Evolutionary conservation across 306 rosid genomes (phyloP), one percentile per base, ranked within the genome.

Genomic region (Sphenostylis stenocarpa): DNA sequence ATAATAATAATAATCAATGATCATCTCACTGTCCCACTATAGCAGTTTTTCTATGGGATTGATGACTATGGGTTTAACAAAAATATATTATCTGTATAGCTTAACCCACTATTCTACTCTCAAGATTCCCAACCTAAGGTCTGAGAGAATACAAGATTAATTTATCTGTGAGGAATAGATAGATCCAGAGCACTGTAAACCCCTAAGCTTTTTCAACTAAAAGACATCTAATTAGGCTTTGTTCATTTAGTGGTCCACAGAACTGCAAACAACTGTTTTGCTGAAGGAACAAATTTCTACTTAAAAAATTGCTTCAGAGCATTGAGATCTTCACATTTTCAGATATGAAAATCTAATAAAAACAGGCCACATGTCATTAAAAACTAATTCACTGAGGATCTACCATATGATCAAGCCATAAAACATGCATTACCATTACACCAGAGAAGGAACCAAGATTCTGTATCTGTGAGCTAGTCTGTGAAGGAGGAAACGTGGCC

Each of bases 391-490:
- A 56, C 29, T 24, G 1, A 53, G 23, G 56, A 62, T 70, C 34
- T 58, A 55, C 53, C 23, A 52, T 14, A 31, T n/a, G 36, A 64
- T 47, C 31, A 67, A 72, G 58, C 17, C 44, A 65, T 53, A 52
- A 63, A 39, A 47, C 52, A 75, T 60, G 66, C 10, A 63, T 85
- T 86, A 93, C 98, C 98, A 89, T 89, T 23, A 88, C 91, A 72
- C 83, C 88, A 21, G 96, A 81, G 83, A 91, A 89, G 33, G 91
- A 72, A 81, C 87, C 78, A 38, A 86, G 88, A 80, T 87, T 89
- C 81, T 93, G 98, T 87, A 87, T 87, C 80, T 86, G 94, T 34
- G 89, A 84, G 74, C 87, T 88, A 16, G 84, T 84, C 85, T 89
- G 97, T 29, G 84, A 84, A 74, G 83, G 93, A 72, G 83, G 71